phyloP scores from a whole-genome alignment of 305 asterid genomes.

The Vinca major region DNA sequence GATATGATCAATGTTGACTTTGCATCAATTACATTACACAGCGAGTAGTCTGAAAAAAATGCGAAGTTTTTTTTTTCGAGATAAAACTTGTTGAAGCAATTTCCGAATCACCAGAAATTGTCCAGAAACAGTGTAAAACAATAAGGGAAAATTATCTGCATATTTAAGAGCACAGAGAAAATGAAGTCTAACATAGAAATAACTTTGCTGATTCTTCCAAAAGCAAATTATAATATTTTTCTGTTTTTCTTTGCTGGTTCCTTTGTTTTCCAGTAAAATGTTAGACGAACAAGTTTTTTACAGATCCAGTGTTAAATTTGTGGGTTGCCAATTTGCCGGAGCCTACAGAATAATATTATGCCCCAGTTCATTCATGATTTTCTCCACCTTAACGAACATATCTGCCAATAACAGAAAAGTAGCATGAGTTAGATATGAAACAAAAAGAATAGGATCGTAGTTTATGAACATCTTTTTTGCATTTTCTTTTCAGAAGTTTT shows the following conservation, averaged over 20 bases:
- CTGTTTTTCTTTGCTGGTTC: too few species aligned
- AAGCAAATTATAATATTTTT: too few species aligned
- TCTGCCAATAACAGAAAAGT: conserved; percentile 38
- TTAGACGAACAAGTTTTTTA: background rate
- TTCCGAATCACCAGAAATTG: background rate
- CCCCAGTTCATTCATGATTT: conserved; percentile 50
- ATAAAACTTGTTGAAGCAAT: background rate
- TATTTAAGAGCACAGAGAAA: background rate
- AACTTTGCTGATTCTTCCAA: background rate
- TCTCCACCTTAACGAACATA: conserved; percentile 54
- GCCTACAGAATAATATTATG: conserved; percentile 29
- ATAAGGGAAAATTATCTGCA: background rate
- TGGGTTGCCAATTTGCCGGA: conserved; percentile 6
- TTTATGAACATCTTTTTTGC: background rate
- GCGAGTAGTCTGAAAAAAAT: background rate
- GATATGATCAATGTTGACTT: background rate
- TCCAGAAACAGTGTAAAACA: background rate
- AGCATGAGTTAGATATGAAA: conserved; percentile 9
- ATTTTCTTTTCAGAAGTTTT: background rate
- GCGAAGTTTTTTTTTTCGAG: too few species aligned
- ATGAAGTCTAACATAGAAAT: background rate
- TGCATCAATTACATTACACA: background rate
- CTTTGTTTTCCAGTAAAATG: background rate
- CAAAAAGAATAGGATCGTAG: background rate
- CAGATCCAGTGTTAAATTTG: background rate